Evolutionary conservation across 345 rosid genomes (phyloP), one percentile per base, ranked within the genome.

Genomic region (Lagerstroemia speciosa): DNA sequence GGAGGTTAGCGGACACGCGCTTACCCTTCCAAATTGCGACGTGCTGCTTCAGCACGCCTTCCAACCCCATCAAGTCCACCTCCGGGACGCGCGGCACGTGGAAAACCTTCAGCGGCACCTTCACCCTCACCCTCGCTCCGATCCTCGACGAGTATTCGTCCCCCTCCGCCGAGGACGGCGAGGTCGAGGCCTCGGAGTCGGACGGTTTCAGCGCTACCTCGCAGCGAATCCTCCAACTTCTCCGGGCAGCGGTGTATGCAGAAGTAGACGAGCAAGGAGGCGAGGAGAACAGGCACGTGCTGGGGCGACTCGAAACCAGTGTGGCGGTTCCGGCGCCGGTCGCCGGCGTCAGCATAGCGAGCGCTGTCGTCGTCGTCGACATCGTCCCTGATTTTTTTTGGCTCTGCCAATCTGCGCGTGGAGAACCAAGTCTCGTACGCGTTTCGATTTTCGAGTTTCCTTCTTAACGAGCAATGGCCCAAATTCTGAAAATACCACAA

Each of bases 81-180:
- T 89, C 93, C 32, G 86, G 87, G 12, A 86, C 95, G 19, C 87
- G 84, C 69, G 83, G 85, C 62, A 89, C 96, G 66, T 89, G 96
- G 80, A 89, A 93, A 2, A 91, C 93, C 77, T 87, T 93, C 75
- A 93, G 67, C 34, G 94, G 96, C 64, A 36, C 89, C 52, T 77
- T 93, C 70, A 93, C 98, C 84, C 84, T 83, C 63, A 93, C 82
- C 77, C 78, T 86, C 17, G 87, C 85, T 16, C 98, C 98, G 2
- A 87, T 72, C 80, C 75, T 86, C 41, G 40, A 65, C 1, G 67
- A 1, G 50, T 6, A 53, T 26, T 53, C 63, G 43, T 52, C 63
- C 45, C 16, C 69, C 31, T 38, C 60, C 40, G 68, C 46, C 45
- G 45, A 41, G 2, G 45, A 41, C 3, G 45, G 45, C 4, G 41